Conservation (phyloP, 73 alveolate species). For the Blepharisma stoltei region DNA sequence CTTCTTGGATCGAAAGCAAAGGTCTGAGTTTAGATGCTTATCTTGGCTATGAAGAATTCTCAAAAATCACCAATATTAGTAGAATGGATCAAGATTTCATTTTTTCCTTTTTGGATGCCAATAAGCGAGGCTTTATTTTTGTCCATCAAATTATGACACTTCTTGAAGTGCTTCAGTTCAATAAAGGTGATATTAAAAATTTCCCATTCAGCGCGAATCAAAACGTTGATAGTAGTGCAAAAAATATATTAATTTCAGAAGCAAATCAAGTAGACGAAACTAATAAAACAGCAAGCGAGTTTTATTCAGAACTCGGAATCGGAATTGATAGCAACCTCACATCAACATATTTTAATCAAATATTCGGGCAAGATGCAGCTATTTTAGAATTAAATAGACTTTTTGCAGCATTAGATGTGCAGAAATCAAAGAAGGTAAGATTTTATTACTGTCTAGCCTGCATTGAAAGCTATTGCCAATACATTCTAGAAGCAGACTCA, state of each 20-base stretch:
- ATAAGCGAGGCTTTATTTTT: conserved; percentile 2
- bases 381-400: background rate
- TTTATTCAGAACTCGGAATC: background rate
- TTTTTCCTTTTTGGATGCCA: background rate
- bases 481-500: background rate
- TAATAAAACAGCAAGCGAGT: background rate
- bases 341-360: background rate
- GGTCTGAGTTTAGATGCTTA: background rate
- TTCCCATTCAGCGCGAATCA: background rate
- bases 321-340: background rate
- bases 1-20: background rate
- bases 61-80: background rate
- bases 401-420: background rate
- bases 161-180: background rate
- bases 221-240: background rate
- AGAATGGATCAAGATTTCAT: background rate
- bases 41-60: background rate
- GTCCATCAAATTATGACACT: conserved; percentile 8
- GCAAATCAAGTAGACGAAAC: background rate
- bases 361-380: background rate
- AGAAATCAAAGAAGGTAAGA: background rate
- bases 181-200: background rate
- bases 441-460: background rate
- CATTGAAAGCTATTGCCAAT: background rate
- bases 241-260: background rate